phyloP scores from a whole-genome alignment of 2,329 filamentous ascomycete genomes.

The Xylaria sp. region DNA sequence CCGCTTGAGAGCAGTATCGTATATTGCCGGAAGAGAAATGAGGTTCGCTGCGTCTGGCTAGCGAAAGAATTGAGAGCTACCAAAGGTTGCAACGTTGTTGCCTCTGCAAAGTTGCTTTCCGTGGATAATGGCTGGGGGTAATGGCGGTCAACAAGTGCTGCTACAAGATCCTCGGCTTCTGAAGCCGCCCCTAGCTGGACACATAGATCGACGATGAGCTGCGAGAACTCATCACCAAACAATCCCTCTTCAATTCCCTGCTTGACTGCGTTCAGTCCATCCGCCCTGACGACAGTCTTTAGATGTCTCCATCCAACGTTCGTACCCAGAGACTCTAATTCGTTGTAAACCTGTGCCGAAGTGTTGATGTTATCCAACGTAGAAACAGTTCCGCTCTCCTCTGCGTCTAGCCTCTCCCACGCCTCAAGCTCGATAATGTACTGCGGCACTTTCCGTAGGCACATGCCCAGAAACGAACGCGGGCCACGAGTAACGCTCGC shows the following conservation, averaged over 20 bases:
- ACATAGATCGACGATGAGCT: constrained; percentile 57
- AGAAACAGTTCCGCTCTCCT: constrained; percentile 53
- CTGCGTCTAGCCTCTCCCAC: constrained; percentile 54
- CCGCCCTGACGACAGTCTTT: constrained; percentile 58
- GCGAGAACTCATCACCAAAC: constrained; percentile 55
- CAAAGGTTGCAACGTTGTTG: constrained; percentile 48
- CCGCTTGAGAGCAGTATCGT: constrained; percentile 51
- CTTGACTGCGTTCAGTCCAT: constrained; percentile 57
- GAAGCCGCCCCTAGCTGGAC: constrained; percentile 49
- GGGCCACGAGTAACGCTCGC: constrained; percentile 42
- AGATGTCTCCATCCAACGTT: constrained; percentile 60
- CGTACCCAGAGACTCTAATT: constrained; percentile 59
- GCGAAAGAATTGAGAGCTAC: constrained; percentile 52
- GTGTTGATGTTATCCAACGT: constrained; percentile 53
- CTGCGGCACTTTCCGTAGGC: constrained; percentile 60
- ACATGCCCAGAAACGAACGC: constrained; percentile 61
- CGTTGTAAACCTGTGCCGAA: constrained; percentile 60
- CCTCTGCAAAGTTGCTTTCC: constrained; percentile 48
- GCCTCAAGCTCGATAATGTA: constrained; percentile 60
- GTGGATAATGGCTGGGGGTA: constrained; percentile 53
- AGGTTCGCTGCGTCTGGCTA: constrained; percentile 46
- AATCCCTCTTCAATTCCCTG: constrained; percentile 57
- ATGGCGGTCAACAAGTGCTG: constrained; percentile 49
- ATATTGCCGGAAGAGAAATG: constrained; percentile 54
- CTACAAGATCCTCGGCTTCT: constrained; percentile 58